Evolutionary conservation across 306 rosid genomes (phyloP).

Genomic region (Begonia loranthoides): DNA sequence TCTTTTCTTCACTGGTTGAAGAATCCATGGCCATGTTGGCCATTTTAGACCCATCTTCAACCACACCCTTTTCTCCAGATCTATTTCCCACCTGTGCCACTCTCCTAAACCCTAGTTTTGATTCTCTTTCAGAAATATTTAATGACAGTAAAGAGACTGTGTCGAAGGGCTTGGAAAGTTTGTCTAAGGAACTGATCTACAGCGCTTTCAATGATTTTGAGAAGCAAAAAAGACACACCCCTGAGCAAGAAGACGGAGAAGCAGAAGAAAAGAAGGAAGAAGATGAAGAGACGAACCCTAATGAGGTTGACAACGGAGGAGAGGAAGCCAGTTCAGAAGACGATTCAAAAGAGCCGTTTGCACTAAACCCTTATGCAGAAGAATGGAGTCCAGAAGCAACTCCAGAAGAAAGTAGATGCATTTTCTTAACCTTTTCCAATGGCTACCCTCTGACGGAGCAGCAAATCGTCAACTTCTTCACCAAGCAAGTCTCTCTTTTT

Average conservation of each 20-base stretch:
- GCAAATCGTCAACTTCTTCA: conserved; percentile 22
- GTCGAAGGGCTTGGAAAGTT: not conserved
- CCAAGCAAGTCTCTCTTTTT: conserved; percentile 8
- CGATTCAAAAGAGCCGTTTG: not conserved
- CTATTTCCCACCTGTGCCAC: not conserved
- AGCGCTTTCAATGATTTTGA: not conserved
- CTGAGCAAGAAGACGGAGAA: not conserved
- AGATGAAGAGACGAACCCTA: too few relatives aligned
- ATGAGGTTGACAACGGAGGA: too few relatives aligned
- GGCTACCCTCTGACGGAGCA: conserved; percentile 11
- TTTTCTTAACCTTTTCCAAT: conserved; percentile 29
- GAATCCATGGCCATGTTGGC: not conserved
- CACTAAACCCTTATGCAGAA: conserved; percentile 20
- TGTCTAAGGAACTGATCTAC: not conserved
- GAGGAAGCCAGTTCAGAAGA: too few relatives aligned
- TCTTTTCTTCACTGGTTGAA: not conserved
- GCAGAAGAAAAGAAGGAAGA: too few relatives aligned
- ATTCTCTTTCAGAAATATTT: not conserved
- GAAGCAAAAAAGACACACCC: not conserved
- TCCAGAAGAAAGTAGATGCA: conserved; percentile 20
- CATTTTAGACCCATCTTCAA: not conserved
- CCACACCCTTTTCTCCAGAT: not conserved
- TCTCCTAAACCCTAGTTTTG: not conserved
- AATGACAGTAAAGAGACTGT: not conserved
- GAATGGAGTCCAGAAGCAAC: conserved; percentile 17